Conservation (phyloP, 1,284 basidiomycete genomes). For the Inonotus obliquus region DNA sequence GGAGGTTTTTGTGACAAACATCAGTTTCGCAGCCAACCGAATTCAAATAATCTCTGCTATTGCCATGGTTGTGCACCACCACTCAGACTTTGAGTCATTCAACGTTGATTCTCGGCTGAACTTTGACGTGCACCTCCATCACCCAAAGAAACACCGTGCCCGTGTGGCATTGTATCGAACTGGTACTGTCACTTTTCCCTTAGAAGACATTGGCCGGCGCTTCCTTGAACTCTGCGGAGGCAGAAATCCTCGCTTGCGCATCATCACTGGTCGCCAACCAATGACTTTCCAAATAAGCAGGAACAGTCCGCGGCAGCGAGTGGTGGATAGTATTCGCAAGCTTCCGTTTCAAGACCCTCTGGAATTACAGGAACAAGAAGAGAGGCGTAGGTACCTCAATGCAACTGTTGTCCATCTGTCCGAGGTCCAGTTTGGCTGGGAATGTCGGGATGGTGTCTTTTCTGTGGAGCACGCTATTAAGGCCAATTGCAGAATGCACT, state of each 20-base stretch:
- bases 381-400: constrained; percentile 23
- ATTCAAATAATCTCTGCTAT: constrained; percentile 35
- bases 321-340: constrained; percentile 38
- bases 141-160: constrained; percentile 28
- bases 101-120: constrained; percentile 35
- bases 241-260: constrained; percentile 13
- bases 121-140: constrained; percentile 44
- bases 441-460: constrained; percentile 47
- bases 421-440: constrained; percentile 48
- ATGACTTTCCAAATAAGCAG: constrained; percentile 38
- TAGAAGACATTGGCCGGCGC: constrained; percentile 30
- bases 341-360: constrained; percentile 44
- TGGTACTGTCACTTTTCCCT: constrained; percentile 48
- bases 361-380: constrained; percentile 15
- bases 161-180: constrained; percentile 25
- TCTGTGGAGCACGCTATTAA: constrained; percentile 47
- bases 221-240: constrained; percentile 45
- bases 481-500: constrained; percentile 27
- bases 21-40: constrained; percentile 32
- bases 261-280: constrained; percentile 29
- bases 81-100: constrained; percentile 31
- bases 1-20: constrained; percentile 34
- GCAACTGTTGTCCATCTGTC: constrained; percentile 29
- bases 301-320: constrained; percentile 28
- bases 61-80: constrained; percentile 40